Base-by-base conservation (phyloP, 2,329 filamentous ascomycete genomes). In the Pseudogymnoascus sp. region DNA sequence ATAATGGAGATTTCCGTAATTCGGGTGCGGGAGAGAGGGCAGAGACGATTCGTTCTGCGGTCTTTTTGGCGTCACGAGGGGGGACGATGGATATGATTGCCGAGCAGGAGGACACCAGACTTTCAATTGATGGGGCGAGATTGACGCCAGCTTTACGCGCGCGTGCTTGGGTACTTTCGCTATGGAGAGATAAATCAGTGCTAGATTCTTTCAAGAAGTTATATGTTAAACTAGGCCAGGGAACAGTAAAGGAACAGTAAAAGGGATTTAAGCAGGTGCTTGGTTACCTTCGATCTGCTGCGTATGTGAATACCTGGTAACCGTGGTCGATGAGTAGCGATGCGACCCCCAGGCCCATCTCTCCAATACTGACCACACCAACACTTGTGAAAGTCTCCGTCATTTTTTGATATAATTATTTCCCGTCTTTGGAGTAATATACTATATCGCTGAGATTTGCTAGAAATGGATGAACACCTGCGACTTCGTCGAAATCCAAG, bases 81-180 rank as follows among this genome's bases (percentile, higher is more conserved):
- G 87, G 87, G 5, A 90, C 86, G 25, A 90, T 83, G 5, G 86
- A 90, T 51, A 90, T 76, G 65, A 90, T 80, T 23, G 19, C 19
- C 16, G 41, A 45, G 4, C 41, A 45, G 41, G 41, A 45, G 4
- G 41, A 45, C 65, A 8, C 65, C 62, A 45, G 41, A 6, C 41
- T 45, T 45, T 45, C 41, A 45, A 45, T 23, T 14, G 41, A 45
- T 6, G 41, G 16, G 41, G 41, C 10, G 4, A 45, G 41, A 23
- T 23, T 45, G 41, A 45, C 41, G 41, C 41, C 41, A 45, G 41
- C 41, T 6, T 45, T 45, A 14, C 10, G 19, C 41, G 41, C 41
- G 41, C 41, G 41, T 23, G 41, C 41, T 14, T 23, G 19, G 2
- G 41, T 45, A 21, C 16, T 45, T 45, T 45, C 41, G 10, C 41